Percentiles rank a stretch among this genome's conserved stretches.
Evolutionary conservation across 2,329 filamentous ascomycete genomes (phyloP).

Genomic region (Cladorrhinum sp.): DNA sequence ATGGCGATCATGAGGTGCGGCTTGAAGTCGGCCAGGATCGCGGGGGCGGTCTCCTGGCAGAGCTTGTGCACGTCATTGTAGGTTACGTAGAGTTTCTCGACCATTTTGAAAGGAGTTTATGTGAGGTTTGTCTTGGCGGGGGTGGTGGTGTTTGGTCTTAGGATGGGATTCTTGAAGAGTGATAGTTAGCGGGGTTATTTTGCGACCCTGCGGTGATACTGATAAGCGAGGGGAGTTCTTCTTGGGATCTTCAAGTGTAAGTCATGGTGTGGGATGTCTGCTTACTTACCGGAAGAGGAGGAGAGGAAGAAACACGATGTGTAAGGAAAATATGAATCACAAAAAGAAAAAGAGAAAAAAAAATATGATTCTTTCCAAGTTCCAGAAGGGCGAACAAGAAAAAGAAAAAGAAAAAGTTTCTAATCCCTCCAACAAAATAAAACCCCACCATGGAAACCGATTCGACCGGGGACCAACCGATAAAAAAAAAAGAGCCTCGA

Average conservation of each 20-base stretch:
- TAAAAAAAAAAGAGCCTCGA: constrained; percentile 7
- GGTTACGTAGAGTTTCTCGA: constrained; percentile 83
- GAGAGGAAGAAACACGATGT: no score
- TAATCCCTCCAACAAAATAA: no score
- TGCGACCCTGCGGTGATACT: constrained; percentile 8
- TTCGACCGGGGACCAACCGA: no score
- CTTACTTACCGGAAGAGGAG: neutral
- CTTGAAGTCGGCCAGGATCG: constrained; percentile 80
- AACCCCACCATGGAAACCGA: constrained; percentile 6
- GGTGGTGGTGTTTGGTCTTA: no score
- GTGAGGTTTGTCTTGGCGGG: no score
- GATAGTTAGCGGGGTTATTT: constrained; percentile 4
- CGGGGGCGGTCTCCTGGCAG: constrained; percentile 79
- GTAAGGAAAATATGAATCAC: neutral
- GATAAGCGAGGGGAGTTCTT: constrained; percentile 3
- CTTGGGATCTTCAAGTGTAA: no score
- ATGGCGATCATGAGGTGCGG: constrained; percentile 98
- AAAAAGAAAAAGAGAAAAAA: neutral
- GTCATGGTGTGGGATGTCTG: no score
- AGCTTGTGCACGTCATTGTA: constrained; percentile 98
- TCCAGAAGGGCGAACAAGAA: neutral
- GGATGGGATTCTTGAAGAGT: neutral
- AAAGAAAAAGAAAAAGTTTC: neutral
- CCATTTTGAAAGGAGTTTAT: constrained; percentile 65
- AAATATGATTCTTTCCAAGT: no score